Percentiles rank a stretch among this genome's conserved stretches.
phyloP scores from a whole-genome alignment of 352 stramenopile genomes.

The Phytophthora cactorum region DNA sequence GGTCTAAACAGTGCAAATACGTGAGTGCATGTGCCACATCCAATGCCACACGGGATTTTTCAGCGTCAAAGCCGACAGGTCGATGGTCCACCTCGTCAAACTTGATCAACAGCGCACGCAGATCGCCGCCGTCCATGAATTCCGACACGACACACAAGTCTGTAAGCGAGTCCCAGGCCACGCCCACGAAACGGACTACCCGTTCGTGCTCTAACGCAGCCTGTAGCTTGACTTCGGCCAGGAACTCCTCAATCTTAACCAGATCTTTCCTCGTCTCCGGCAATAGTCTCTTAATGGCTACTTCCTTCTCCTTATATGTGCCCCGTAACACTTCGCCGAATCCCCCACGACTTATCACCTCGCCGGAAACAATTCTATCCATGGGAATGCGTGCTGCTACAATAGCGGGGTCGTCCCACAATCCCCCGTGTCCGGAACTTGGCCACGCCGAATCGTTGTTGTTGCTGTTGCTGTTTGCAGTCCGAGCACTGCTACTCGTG shows the following conservation, averaged over 20 bases:
- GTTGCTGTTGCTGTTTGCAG: slow-evolving; percentile 31
- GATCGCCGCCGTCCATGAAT: slow-evolving; percentile 53
- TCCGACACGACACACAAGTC: slow-evolving; percentile 52
- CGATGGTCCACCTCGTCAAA: slow-evolving; percentile 36
- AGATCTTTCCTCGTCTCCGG: slow-evolving; percentile 47
- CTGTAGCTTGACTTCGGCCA: slow-evolving; percentile 59
- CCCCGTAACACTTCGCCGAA: slow-evolving; percentile 57
- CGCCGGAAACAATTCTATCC: slow-evolving; percentile 41
- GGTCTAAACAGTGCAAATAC: slow-evolving; percentile 64
- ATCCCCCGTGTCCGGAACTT: slow-evolving; percentile 23
- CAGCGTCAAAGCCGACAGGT: slow-evolving; percentile 40
- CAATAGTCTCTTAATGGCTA: slow-evolving; percentile 61
- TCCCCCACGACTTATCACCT: slow-evolving; percentile 50
- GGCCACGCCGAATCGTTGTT: slow-evolving; percentile 26
- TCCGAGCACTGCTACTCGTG: slow-evolving; percentile 17
- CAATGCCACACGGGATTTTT: slow-evolving; percentile 60
- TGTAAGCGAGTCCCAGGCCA: slow-evolving; percentile 47
- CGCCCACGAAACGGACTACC: slow-evolving; percentile 46
- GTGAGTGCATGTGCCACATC: slow-evolving; percentile 64
- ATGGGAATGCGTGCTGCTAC: slow-evolving; percentile 55
- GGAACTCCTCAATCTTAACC: slow-evolving; percentile 54
- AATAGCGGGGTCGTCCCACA: slow-evolving; percentile 60
- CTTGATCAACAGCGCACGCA: slow-evolving; percentile 41
- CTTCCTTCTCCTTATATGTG: slow-evolving; percentile 39
- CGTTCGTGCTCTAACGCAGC: slow-evolving; percentile 39